These are phyloP conservation scores for Plasmodium vinckei DNA, from an alignment of 169 alveolate genomes.

Conservation along the genomic window DNA sequence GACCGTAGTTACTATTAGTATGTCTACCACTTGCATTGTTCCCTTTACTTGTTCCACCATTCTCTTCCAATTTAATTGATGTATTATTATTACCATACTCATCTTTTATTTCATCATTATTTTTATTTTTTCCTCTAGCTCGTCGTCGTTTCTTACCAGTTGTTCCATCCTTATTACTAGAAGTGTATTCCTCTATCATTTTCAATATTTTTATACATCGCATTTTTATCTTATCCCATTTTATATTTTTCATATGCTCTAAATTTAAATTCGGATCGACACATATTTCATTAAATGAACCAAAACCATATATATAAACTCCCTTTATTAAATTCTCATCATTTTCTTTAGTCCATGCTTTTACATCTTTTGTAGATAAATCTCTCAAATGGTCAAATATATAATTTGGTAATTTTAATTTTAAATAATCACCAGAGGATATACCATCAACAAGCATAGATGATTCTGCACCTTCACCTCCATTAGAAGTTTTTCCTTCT, in stretches of 20 bases:
- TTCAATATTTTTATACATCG: constrained; percentile 85
- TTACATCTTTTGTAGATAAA: constrained; percentile 83
- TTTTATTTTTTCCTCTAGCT: constrained; percentile 10
- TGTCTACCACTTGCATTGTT: neutral
- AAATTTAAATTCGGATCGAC: constrained; percentile 84
- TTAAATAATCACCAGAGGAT: constrained; percentile 54
- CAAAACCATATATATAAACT: constrained; percentile 90
- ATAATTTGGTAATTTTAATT: constrained; percentile 79
- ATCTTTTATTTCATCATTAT: constrained; percentile 3
- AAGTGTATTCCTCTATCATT: constrained; percentile 77
- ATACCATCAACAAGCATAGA: neutral
- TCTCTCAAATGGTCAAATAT: constrained; percentile 79
- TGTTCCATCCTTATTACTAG: constrained; percentile 14
- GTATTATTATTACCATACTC: neutral
- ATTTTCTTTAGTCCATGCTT: constrained; percentile 85
- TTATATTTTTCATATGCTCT: constrained; percentile 81
- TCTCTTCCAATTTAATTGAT: neutral
- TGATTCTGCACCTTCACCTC: constrained; percentile 14
- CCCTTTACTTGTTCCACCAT: neutral
- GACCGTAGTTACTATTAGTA: neutral
- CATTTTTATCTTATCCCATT: constrained; percentile 85
- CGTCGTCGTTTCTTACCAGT: constrained; percentile 28
- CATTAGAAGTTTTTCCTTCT: constrained; percentile 17
- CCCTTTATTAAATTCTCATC: constrained; percentile 88
- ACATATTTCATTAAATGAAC: constrained; percentile 90